Evolutionary conservation across 306 rosid genomes (phyloP).

Genomic region (Medicago lupulina): DNA sequence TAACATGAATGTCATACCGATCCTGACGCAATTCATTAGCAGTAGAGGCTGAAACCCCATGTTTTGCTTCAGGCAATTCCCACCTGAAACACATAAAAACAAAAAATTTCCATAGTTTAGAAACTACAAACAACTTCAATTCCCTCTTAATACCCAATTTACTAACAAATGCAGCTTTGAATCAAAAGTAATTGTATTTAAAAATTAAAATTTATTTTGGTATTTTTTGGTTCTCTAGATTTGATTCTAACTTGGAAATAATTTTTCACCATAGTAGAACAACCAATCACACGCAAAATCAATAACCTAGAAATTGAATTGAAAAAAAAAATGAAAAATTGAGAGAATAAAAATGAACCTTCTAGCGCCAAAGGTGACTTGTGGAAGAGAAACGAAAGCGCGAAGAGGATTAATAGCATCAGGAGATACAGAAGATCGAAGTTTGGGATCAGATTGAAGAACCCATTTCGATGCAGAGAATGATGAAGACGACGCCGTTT

Average conservation of each 20-base stretch:
- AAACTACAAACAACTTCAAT: neutral
- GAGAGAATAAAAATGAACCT: constrained; percentile 57
- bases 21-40: constrained; percentile 87
- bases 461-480: constrained; percentile 84
- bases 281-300: neutral
- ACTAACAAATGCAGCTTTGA: too few relatives aligned
- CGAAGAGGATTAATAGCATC: constrained; percentile 80
- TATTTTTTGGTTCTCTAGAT: too few relatives aligned
- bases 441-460: constrained; percentile 55
- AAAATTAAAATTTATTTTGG: too few relatives aligned
- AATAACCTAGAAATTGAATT: neutral
- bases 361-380: constrained; percentile 88
- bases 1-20: constrained; percentile 51
- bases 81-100: constrained; percentile 55
- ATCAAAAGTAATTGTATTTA: too few relatives aligned
- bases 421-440: constrained; percentile 44
- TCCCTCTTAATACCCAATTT: neutral
- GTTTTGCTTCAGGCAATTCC: constrained; percentile 59
- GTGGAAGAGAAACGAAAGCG: constrained; percentile 77
- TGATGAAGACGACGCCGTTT: constrained; percentile 40
- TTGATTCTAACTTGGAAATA: too few relatives aligned
- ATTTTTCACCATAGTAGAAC: too few relatives aligned
- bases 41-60: constrained; percentile 77
- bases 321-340: neutral
- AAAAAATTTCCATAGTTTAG: neutral